A percentile compares a stretch with the other conserved stretches of the same genome.
Conservation (phyloP, 257 asterid species). For the Nicotiana undulata region DNA sequence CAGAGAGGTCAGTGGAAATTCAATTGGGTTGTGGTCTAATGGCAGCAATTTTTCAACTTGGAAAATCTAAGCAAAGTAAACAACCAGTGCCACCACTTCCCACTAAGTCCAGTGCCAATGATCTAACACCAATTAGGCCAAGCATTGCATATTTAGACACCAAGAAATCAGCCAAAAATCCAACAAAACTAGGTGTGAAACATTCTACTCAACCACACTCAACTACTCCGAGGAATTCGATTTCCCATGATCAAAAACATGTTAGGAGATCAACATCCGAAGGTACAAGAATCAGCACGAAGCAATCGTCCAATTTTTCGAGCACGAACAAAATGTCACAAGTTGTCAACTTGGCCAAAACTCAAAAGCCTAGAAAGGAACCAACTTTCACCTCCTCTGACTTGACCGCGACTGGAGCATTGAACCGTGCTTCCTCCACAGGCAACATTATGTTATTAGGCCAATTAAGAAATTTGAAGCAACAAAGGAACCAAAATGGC, state of each 20-base stretch:
- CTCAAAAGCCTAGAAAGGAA: constrained; percentile 17
- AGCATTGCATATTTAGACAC: not conserved
- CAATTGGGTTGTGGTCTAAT: constrained; percentile 50
- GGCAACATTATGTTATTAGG: constrained; percentile 44
- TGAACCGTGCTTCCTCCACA: constrained; percentile 21
- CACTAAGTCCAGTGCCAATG: not conserved
- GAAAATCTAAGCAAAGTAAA: constrained; percentile 22
- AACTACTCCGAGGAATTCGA: constrained; percentile 12
- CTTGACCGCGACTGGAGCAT: constrained; percentile 11
- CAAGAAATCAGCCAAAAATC: constrained; percentile 17
- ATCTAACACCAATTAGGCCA: too few species aligned
- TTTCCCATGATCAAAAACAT: constrained; percentile 4
- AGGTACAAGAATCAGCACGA: constrained; percentile 14
- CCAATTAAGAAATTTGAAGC: constrained; percentile 37
- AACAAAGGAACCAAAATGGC: not conserved
- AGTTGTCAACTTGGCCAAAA: constrained; percentile 21
- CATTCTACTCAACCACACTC: constrained; percentile 6
- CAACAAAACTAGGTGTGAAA: not conserved
- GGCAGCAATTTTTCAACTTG: constrained; percentile 25
- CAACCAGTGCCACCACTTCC: constrained; percentile 14
- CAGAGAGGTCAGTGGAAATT: constrained; percentile 16
- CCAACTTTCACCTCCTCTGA: constrained; percentile 29
- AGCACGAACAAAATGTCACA: constrained; percentile 15
- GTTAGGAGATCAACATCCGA: constrained; percentile 2
- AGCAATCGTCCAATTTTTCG: constrained; percentile 23